A percentile compares a stretch with the other conserved stretches of the same genome.
Conservation (phyloP, 2,329 filamentous ascomycete species). For the Apiospora hydei region DNA sequence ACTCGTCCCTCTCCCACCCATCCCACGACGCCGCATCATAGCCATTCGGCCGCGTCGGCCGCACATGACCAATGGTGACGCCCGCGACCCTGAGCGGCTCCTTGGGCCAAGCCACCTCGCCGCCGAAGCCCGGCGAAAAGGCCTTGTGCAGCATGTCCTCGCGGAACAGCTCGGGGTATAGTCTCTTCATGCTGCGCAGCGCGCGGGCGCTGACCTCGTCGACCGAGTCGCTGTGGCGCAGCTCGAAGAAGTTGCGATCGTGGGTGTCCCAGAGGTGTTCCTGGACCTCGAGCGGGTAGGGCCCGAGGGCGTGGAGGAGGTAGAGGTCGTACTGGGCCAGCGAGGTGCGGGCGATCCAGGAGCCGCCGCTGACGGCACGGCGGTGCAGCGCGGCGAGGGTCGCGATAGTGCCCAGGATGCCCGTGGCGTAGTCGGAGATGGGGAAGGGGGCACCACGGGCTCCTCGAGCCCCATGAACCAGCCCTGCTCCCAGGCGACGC, state of each 20-base stretch:
- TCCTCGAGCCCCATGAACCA: slow-evolving; percentile 54
- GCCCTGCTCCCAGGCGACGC: slow-evolving; percentile 46
- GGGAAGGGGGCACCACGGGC: slow-evolving; percentile 70
- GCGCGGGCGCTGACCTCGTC: slow-evolving; percentile 64
- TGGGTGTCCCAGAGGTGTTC: slow-evolving; percentile 55
- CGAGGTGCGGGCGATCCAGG: slow-evolving; percentile 45
- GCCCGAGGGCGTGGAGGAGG: slow-evolving; percentile 46
- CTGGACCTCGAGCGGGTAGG: slow-evolving; percentile 56
- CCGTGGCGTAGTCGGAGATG: slow-evolving; percentile 58
- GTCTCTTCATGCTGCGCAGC: slow-evolving; percentile 56
- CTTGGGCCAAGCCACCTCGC: slow-evolving; percentile 52
- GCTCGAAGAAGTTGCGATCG: slow-evolving; percentile 58
- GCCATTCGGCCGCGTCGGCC: slow-evolving; percentile 57
- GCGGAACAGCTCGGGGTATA: slow-evolving; percentile 43
- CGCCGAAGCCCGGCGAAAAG: slow-evolving; percentile 44
- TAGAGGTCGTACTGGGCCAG: slow-evolving; percentile 47
- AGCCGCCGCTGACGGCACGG: slow-evolving; percentile 42
- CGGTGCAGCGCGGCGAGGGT: slow-evolving; percentile 44
- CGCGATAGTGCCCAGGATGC: slow-evolving; percentile 43
- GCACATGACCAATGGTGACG: slow-evolving; percentile 52
- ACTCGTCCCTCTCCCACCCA: slow-evolving; percentile 53
- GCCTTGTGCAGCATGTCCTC: slow-evolving; percentile 40
- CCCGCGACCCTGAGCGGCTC: slow-evolving; percentile 54
- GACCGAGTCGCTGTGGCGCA: slow-evolving; percentile 64
- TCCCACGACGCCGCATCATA: slow-evolving; percentile 66